phyloP scores from a whole-genome alignment of 345 rosid genomes.

The Aquilaria yunnanensis region DNA sequence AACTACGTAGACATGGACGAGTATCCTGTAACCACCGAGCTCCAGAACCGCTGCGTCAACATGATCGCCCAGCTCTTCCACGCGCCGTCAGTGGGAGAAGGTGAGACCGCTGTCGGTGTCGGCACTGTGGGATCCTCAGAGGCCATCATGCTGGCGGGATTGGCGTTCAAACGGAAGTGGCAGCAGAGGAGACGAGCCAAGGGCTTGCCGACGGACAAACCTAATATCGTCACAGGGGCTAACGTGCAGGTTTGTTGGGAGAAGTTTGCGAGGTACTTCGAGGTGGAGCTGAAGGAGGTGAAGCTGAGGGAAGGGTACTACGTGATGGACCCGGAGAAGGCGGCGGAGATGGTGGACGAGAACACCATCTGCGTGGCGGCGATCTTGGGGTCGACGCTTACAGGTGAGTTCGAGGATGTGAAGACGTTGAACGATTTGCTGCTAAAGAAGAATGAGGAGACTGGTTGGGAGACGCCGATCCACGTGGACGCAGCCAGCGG shows the following conservation, averaged over 20 bases:
- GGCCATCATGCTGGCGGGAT: slow-evolving; percentile 66
- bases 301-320: slow-evolving; percentile 51
- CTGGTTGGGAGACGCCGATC: slow-evolving; percentile 59
- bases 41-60: slow-evolving; percentile 48
- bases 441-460: slow-evolving; percentile 36
- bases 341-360: slow-evolving; percentile 60
- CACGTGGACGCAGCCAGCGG: slow-evolving; percentile 69
- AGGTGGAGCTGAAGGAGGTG: slow-evolving; percentile 62
- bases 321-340: slow-evolving; percentile 53
- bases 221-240: slow-evolving; percentile 67
- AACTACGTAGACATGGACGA: slow-evolving; percentile 63
- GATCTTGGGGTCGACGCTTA: slow-evolving; percentile 58
- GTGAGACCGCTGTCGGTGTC: slow-evolving; percentile 51
- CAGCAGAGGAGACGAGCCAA: slow-evolving; percentile 47
- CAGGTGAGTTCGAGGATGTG: slow-evolving; percentile 62
- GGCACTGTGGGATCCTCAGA: slow-evolving; percentile 64
- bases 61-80: slow-evolving; percentile 33
- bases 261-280: slow-evolving; percentile 65
- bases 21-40: slow-evolving; percentile 65
- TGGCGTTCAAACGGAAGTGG: slow-evolving; percentile 56
- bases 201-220: slow-evolving; percentile 43
- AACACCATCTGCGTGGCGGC: slow-evolving; percentile 66
- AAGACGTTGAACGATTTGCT: slow-evolving; percentile 49
- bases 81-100: slow-evolving; percentile 39
- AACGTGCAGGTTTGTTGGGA: slow-evolving; percentile 72